These are phyloP conservation scores for Cladophialophora bantiana DNA, from an alignment of 2,329 filamentous ascomycete species.

Conservation along the genomic window DNA sequence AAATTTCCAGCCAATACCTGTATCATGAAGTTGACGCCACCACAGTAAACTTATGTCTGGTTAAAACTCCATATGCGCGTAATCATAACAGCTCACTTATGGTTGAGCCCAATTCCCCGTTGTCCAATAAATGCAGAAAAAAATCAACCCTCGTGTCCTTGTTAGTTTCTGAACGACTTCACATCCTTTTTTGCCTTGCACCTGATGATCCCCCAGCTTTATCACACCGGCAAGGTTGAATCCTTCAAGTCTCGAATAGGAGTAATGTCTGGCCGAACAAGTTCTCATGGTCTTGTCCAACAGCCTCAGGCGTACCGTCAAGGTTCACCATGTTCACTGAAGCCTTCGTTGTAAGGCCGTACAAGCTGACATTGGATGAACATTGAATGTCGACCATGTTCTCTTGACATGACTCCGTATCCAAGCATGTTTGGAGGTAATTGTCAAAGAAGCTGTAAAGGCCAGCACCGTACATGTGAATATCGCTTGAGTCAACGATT, in stretches of 20 bases:
- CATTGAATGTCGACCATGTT: conserved; percentile 78
- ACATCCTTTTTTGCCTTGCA: neutral
- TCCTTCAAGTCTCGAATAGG: conserved; percentile 49
- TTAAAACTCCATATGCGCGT: conserved; percentile 2
- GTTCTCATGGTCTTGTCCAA: conserved; percentile 69
- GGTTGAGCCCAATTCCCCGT: neutral
- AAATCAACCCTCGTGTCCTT: neutral
- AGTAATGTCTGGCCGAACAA: conserved; percentile 70
- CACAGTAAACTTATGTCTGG: neutral
- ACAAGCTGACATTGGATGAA: conserved; percentile 66
- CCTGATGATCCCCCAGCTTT: neutral
- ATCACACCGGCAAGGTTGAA: neutral
- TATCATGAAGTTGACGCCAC: conserved; percentile 1
- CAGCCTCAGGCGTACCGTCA: conserved; percentile 61
- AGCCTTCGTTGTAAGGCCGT: conserved; percentile 76
- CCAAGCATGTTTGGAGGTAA: conserved; percentile 75
- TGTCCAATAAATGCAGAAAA: conserved; percentile 5
- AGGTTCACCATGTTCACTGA: conserved; percentile 74
- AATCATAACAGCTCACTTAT: neutral
- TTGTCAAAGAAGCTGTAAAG: conserved; percentile 86
- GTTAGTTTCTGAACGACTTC: neutral
- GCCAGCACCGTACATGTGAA: conserved; percentile 75
- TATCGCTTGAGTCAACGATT: conserved; percentile 69
- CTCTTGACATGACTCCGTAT: conserved; percentile 73
- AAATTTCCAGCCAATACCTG: conserved; percentile 5